Conservation (phyloP, 2,329 filamentous ascomycete genomes). For the Epichloe bromicola region DNA sequence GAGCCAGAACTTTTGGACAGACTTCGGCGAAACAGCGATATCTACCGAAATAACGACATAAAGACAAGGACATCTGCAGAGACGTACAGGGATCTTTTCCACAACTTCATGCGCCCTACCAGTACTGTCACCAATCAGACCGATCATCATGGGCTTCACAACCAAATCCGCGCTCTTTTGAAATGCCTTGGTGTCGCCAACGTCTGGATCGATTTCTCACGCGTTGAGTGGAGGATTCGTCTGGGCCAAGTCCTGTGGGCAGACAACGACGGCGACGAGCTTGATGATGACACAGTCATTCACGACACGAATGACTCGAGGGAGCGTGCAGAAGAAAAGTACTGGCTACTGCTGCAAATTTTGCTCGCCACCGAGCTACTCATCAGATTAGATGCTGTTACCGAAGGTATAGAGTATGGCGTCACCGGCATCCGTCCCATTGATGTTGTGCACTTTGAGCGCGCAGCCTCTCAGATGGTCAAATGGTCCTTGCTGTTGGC, state of each 20-base stretch:
- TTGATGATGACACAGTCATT: constrained; percentile 39
- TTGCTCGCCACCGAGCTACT: constrained; percentile 53
- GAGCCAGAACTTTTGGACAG: constrained; percentile 46
- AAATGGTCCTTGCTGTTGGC: constrained; percentile 56
- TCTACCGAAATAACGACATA: constrained; percentile 41
- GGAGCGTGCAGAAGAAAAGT: constrained; percentile 47
- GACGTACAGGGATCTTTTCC: constrained; percentile 50
- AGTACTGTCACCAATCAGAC: constrained; percentile 41
- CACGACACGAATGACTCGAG: constrained; percentile 33
- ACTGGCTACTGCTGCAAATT: constrained; percentile 55
- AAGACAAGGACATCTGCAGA: constrained; percentile 39
- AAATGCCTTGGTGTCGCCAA: constrained; percentile 51
- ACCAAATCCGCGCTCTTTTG: constrained; percentile 57
- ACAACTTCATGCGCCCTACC: constrained; percentile 44
- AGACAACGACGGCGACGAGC: constrained; percentile 33
- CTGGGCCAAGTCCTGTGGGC: constrained; percentile 63
- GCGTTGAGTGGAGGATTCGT: constrained; percentile 62
- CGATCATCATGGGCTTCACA: constrained; percentile 49
- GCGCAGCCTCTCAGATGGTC: constrained; percentile 46
- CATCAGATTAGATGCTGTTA: constrained; percentile 49
- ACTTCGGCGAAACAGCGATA: constrained; percentile 40
- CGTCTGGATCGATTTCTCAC: constrained; percentile 62
- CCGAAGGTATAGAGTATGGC: constrained; percentile 44
- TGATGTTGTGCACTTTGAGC: constrained; percentile 48
- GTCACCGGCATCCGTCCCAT: constrained; percentile 37